Conservation (phyloP, 2,329 filamentous ascomycete species). For the Diaporthe vaccinii region DNA sequence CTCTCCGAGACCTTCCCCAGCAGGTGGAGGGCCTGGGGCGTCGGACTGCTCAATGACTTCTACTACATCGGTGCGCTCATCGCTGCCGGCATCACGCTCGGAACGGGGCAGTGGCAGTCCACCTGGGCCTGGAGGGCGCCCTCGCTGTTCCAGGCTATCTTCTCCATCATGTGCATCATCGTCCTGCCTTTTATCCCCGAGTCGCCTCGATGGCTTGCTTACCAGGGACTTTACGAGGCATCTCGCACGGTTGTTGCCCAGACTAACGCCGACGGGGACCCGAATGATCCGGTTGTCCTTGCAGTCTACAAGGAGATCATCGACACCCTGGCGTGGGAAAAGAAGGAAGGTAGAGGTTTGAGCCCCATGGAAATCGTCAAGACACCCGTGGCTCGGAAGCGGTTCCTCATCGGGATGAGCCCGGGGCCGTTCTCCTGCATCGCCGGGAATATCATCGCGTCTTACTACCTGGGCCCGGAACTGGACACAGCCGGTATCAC, state of each 20-base stretch:
- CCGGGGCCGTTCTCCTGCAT: conserved; percentile 50
- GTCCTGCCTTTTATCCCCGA: conserved; percentile 59
- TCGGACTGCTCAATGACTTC: conserved; percentile 53
- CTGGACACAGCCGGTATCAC: conserved; percentile 62
- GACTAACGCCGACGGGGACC: conserved; percentile 59
- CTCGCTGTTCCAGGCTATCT: conserved; percentile 54
- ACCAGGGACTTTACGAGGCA: conserved; percentile 55
- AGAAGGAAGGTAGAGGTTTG: conserved; percentile 54
- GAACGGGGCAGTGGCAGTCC: conserved; percentile 54
- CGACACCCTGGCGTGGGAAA: conserved; percentile 61
- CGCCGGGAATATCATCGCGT: conserved; percentile 56
- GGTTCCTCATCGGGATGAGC: conserved; percentile 56
- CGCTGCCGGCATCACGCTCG: conserved; percentile 61
- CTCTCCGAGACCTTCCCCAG: conserved; percentile 63
- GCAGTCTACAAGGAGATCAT: conserved; percentile 60
- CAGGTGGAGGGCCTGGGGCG: conserved; percentile 59
- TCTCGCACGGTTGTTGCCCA: conserved; percentile 57
- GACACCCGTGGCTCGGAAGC: conserved; percentile 52
- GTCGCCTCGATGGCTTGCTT: conserved; percentile 61
- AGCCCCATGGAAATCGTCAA: conserved; percentile 53
- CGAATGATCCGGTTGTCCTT: conserved; percentile 53
- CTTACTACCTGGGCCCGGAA: conserved; percentile 57
- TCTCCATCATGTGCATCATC: conserved; percentile 50
- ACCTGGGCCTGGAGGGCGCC: conserved; percentile 60
- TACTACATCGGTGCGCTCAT: conserved; percentile 58